These are phyloP conservation scores for Tolypocladium tropicale DNA, from an alignment of 2,329 filamentous ascomycete genomes.

Conservation along the genomic window DNA sequence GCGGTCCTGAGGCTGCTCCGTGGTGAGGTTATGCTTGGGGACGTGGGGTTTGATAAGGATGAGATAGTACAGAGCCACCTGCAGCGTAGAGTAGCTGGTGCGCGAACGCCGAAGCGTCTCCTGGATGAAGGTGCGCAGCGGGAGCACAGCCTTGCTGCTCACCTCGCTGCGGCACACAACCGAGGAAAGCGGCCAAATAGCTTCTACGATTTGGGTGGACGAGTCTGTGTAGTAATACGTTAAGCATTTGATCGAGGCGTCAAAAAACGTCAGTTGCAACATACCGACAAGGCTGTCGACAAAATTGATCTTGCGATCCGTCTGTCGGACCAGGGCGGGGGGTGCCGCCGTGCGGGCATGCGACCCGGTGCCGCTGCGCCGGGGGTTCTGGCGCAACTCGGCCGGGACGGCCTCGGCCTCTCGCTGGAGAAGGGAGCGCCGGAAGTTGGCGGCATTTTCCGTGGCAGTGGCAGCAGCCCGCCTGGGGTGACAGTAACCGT, in stretches of 20 bases:
- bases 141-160: conserved; percentile 68
- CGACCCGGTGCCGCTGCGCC: conserved; percentile 44
- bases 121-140: conserved; percentile 91
- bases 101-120: conserved; percentile 90
- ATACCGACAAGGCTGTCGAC: conserved; percentile 97
- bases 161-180: conserved; percentile 64
- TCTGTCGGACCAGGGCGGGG: conserved; percentile 72
- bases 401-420: conserved; percentile 38
- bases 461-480: conserved; percentile 7
- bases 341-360: conserved; percentile 50
- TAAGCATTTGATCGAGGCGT: conserved; percentile 17
- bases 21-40: conserved; percentile 72
- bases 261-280: conserved; percentile 29
- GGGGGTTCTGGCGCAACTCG: conserved; percentile 55
- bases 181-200: conserved; percentile 90
- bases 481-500: conserved; percentile 28
- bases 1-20: conserved; percentile 69
- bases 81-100: conserved; percentile 93
- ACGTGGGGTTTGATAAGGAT: conserved; percentile 89
- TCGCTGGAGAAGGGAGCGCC: conserved; percentile 15
- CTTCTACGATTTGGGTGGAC: conserved; percentile 92
- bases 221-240: conserved; percentile 57
- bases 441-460: conserved; percentile 13
- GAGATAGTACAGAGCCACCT: conserved; percentile 93
- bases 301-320: conserved; percentile 87